These are phyloP conservation scores for Xylaria sp. DNA, from an alignment of 2,329 filamentous ascomycete genomes.

Conservation along the genomic window DNA sequence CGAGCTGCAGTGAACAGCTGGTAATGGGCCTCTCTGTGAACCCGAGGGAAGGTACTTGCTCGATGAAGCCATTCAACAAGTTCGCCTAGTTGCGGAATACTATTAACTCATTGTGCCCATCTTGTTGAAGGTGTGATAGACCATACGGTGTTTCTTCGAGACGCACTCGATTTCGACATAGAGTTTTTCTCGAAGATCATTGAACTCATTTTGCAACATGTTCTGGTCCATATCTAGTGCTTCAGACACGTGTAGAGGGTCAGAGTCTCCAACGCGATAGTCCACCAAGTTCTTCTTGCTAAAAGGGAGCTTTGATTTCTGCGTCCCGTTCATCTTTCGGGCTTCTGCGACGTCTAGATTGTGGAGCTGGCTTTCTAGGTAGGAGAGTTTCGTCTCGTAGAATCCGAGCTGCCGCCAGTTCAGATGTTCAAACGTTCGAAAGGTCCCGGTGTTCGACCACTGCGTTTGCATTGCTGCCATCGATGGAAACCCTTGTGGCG, in stretches of 20 bases:
- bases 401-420: slow-evolving; percentile 26
- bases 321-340: slow-evolving; percentile 11
- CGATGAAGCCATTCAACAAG: slow-evolving; percentile 17
- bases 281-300: slow-evolving; percentile 36
- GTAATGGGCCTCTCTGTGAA: slow-evolving; percentile 29
- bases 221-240: background rate
- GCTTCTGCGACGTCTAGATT: slow-evolving; percentile 32
- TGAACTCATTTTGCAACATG: slow-evolving; percentile 24
- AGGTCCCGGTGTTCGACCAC: slow-evolving; percentile 34
- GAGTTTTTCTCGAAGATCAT: slow-evolving; percentile 36
- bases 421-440: slow-evolving; percentile 35
- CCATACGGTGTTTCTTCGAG: slow-evolving; percentile 37
- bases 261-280: slow-evolving; percentile 24
- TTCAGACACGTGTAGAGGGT: slow-evolving; percentile 10
- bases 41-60: slow-evolving; percentile 30
- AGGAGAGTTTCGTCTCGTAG: slow-evolving; percentile 36
- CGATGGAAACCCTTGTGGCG: slow-evolving; percentile 29
- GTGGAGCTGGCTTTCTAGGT: slow-evolving; percentile 35
- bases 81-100: slow-evolving; percentile 8
- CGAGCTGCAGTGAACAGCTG: slow-evolving; percentile 23
- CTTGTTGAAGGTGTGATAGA: background rate
- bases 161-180: slow-evolving; percentile 12
- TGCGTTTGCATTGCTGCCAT: slow-evolving; percentile 34
- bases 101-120: slow-evolving; percentile 1
- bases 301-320: slow-evolving; percentile 38